phyloP scores from a whole-genome alignment of 2,329 filamentous ascomycete genomes.

The Scedosporium minutisporum region DNA sequence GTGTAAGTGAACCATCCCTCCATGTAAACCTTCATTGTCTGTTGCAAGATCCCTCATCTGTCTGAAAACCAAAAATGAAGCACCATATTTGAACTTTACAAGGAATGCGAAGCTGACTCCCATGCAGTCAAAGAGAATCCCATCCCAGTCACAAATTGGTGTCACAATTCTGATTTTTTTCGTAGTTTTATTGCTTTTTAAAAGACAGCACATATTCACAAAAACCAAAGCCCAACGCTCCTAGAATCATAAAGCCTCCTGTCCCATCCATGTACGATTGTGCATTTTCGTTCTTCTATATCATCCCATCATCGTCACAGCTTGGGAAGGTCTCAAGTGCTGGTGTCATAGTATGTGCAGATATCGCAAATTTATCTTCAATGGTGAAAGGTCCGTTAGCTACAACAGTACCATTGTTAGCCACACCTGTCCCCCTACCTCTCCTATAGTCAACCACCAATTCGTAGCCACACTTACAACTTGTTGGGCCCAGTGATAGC shows the following conservation, averaged over 20 bases:
- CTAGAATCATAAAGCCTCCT: background rate
- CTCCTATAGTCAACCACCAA: background rate
- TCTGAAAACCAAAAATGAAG: no score
- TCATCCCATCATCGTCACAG: background rate
- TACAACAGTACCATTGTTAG: background rate
- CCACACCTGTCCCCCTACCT: background rate
- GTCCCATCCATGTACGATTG: background rate
- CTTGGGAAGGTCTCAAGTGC: background rate
- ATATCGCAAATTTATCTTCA: background rate
- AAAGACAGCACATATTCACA: background rate
- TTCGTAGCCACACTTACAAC: conserved; percentile 49
- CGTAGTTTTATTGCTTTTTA: background rate
- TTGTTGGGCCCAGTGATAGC: conserved; percentile 59
- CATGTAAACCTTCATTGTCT: no score
- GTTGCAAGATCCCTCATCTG: no score
- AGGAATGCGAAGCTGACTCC: no score
- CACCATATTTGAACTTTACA: no score
- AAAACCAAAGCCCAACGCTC: background rate
- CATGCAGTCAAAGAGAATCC: no score
- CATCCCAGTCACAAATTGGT: background rate
- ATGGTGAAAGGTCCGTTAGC: background rate
- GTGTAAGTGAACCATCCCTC: no score
- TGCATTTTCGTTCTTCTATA: background rate
- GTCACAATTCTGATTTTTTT: background rate
- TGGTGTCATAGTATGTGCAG: background rate